A percentile compares a stretch with the other conserved stretches of the same genome.
Conservation (phyloP, 1,284 basidiomycete genomes). For the Inonotus obliquus region DNA sequence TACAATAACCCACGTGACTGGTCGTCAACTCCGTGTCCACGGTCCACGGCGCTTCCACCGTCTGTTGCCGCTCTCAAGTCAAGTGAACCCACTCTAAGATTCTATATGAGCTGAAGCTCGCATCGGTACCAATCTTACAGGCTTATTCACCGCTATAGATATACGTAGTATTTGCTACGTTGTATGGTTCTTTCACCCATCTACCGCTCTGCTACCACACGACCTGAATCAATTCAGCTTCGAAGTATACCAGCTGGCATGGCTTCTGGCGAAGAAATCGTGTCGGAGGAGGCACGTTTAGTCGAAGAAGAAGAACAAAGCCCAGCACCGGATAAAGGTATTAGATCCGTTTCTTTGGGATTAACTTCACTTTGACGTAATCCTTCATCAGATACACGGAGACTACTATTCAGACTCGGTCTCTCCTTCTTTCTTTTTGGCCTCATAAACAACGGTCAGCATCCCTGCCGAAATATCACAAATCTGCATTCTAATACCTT, state of each 20-base stretch:
- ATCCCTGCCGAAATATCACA: background rate
- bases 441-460: constrained; percentile 53
- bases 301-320: background rate
- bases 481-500: background rate
- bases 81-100: background rate
- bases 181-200: background rate
- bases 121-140: background rate
- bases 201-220: background rate
- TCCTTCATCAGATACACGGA: constrained; percentile 1
- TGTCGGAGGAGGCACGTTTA: background rate
- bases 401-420: constrained; percentile 36
- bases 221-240: constrained; percentile 1
- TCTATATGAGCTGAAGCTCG: background rate
- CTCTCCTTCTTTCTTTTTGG: constrained; percentile 58
- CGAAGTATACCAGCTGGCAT: background rate
- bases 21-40: background rate
- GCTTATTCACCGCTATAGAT: background rate
- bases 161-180: background rate
- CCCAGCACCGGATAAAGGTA: background rate
- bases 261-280: background rate
- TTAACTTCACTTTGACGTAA: background rate
- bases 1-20: background rate
- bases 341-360: background rate
- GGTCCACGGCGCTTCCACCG: background rate
- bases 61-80: background rate